A percentile compares a stretch with the other conserved stretches of the same genome.
These are phyloP conservation scores for Ganoderma sp. DNA, from an alignment of 1,284 basidiomycete genomes.

Conservation along the genomic window DNA sequence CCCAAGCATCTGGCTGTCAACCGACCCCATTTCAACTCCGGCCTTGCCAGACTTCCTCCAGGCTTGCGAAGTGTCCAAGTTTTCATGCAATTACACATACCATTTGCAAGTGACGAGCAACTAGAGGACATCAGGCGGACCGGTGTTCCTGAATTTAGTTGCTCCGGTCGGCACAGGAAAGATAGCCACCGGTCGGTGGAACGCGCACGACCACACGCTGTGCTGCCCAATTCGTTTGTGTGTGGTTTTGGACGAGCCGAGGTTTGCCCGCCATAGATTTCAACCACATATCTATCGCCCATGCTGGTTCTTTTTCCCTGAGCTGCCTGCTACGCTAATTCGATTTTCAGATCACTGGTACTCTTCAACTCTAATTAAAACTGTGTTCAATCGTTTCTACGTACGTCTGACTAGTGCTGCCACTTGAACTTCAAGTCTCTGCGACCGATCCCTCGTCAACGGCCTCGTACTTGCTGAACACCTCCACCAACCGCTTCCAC, in stretches of 20 bases:
- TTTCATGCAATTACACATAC: background rate
- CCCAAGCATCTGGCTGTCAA: background rate
- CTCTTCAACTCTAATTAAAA: no score
- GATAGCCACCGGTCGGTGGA: background rate
- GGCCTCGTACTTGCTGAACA: slow-evolving; percentile 42
- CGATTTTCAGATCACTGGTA: background rate
- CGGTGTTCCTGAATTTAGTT: slow-evolving; percentile 3
- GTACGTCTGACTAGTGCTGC: background rate
- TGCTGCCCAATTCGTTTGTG: background rate
- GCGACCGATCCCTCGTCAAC: slow-evolving; percentile 13
- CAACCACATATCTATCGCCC: background rate
- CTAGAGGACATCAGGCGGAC: background rate
- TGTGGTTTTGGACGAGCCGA: background rate
- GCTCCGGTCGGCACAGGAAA: background rate
- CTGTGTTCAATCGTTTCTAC: background rate
- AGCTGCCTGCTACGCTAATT: background rate
- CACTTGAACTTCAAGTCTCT: background rate
- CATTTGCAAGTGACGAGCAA: background rate
- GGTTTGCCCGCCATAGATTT: background rate
- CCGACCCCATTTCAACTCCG: background rate
- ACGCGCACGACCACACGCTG: background rate
- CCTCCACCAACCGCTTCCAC: slow-evolving; percentile 45
- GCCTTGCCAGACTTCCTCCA: background rate
- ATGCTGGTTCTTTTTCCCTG: background rate
- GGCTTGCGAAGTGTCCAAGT: background rate